These are phyloP conservation scores for Lichtheimia ramosa DNA, from an alignment of 371 early-diverging fungal species.

Conservation along the genomic window DNA sequence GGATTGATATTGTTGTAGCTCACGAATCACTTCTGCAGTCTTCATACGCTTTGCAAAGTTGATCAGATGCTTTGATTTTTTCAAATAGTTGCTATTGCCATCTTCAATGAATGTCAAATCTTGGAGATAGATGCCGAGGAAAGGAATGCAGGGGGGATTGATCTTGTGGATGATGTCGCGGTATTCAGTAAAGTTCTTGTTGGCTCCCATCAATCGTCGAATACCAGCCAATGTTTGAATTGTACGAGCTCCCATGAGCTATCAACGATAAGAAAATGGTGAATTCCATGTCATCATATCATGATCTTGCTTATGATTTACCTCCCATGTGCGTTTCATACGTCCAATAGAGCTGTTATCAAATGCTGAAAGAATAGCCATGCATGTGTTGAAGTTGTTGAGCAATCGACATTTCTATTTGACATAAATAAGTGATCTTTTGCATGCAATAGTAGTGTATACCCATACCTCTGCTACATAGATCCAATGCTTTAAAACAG, in stretches of 20 bases:
- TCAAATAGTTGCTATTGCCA: slow-evolving; percentile 82
- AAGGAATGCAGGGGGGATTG: slow-evolving; percentile 93
- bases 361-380: slow-evolving; percentile 88
- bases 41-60: slow-evolving; percentile 90
- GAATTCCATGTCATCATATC: too few species aligned
- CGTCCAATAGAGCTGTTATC: slow-evolving; percentile 87
- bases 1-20: slow-evolving; percentile 89
- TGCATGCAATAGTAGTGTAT: not conserved
- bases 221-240: slow-evolving; percentile 37
- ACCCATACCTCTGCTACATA: slow-evolving; percentile 75
- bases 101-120: slow-evolving; percentile 93
- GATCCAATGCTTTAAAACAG: slow-evolving; percentile 81
- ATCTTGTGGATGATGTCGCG: slow-evolving; percentile 82
- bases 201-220: slow-evolving; percentile 74
- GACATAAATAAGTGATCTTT: not conserved
- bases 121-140: slow-evolving; percentile 84
- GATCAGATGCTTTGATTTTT: slow-evolving; percentile 64
- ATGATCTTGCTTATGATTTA: slow-evolving; percentile 10
- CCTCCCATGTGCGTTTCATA: slow-evolving; percentile 84
- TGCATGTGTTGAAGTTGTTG: slow-evolving; percentile 92
- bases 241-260: slow-evolving; percentile 38
- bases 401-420: slow-evolving; percentile 64
- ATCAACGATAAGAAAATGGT: not conserved
- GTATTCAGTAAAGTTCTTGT: slow-evolving; percentile 83
- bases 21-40: slow-evolving; percentile 85